Evolutionary conservation across 192 early-diverging fungal species (phyloP).

Genomic region (Obelidium mucronatum): DNA sequence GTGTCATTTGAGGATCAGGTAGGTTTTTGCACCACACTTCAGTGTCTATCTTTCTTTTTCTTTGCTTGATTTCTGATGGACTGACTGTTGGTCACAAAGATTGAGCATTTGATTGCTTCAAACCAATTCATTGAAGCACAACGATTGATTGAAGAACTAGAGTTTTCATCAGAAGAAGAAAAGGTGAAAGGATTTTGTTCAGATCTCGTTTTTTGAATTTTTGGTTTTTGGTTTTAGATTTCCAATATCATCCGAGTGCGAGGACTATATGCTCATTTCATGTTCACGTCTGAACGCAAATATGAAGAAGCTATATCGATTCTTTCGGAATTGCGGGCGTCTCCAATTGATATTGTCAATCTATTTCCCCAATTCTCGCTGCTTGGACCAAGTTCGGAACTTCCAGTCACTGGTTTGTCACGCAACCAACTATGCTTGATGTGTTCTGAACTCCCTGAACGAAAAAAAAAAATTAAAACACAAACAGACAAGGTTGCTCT

Average conservation of each 20-base stretch:
- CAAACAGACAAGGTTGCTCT: conserved; percentile 65
- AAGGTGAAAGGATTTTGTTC: conserved; percentile 28
- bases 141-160: conserved; percentile 60
- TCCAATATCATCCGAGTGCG: conserved; percentile 62
- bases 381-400: conserved; percentile 25
- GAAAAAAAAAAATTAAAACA: conserved; percentile 1
- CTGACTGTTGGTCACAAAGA: too few species aligned
- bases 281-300: conserved; percentile 57
- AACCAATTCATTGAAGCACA: conserved; percentile 55
- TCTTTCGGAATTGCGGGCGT: conserved; percentile 59
- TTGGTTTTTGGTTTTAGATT: conserved; percentile 33
- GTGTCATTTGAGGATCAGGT: conserved; percentile 67
- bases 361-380: conserved; percentile 61
- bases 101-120: conserved; percentile 54
- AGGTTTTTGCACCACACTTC: neutral
- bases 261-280: conserved; percentile 61
- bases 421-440: too few species aligned
- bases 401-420: conserved; percentile 29
- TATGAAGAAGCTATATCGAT: conserved; percentile 59
- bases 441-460: neutral
- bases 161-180: conserved; percentile 58
- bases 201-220: neutral
- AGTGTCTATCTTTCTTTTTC: neutral
- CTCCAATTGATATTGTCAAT: conserved; percentile 64
- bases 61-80: conserved; percentile 14